These are phyloP conservation scores for Logfia minima DNA, from an alignment of 129 eudicot genomes.

Conservation along the genomic window DNA sequence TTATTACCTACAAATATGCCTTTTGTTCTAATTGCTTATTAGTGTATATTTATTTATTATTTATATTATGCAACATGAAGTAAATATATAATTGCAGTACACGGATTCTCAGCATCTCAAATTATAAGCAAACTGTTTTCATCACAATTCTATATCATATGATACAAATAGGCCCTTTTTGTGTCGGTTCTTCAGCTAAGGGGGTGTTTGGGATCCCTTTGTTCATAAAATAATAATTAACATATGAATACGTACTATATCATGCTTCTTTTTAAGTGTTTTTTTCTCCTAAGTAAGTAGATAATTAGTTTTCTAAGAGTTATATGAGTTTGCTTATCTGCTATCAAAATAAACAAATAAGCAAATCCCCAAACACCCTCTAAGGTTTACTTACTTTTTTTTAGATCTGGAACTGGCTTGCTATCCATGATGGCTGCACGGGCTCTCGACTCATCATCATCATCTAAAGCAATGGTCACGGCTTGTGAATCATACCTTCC, in stretches of 20 bases:
- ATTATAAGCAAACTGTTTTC: not conserved
- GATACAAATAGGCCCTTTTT: not conserved
- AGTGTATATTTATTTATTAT: too few relatives aligned
- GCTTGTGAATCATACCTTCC: slow-evolving; percentile 96
- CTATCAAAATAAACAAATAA: too few relatives aligned
- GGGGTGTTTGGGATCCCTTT: not conserved
- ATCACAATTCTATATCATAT: not conserved
- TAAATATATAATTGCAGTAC: not conserved
- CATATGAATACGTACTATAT: too few relatives aligned
- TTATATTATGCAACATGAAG: too few relatives aligned
- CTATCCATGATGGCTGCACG: slow-evolving; percentile 95
- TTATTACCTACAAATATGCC: not conserved
- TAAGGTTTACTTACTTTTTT: not conserved
- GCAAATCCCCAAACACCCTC: too few relatives aligned
- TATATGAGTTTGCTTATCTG: not conserved
- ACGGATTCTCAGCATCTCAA: not conserved
- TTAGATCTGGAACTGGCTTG: slow-evolving; percentile 94
- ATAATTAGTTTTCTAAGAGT: too few relatives aligned
- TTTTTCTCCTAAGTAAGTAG: too few relatives aligned
- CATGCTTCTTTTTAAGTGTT: too few relatives aligned
- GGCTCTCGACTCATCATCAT: slow-evolving; percentile 36
- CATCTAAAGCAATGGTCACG: slow-evolving; percentile 53
- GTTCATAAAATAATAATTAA: too few relatives aligned
- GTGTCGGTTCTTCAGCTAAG: not conserved
- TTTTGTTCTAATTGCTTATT: too few relatives aligned